Evolutionary conservation across 2,329 filamentous ascomycete species (phyloP), one percentile per base, ranked within the genome.

Genomic region (Microcyclospora tardicrescens): DNA sequence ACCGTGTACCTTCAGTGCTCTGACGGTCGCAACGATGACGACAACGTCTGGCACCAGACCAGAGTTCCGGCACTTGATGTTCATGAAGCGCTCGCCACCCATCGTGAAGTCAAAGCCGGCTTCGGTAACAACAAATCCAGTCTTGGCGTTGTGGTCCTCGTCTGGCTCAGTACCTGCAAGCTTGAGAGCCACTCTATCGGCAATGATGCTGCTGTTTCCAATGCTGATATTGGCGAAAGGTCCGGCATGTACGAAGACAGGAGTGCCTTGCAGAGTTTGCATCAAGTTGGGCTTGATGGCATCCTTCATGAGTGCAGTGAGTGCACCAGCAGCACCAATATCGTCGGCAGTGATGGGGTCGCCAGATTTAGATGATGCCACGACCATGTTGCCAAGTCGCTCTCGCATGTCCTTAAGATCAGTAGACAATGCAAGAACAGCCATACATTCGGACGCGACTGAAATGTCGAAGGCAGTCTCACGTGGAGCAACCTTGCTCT

Each of bases 41-140:
- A 94, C 87, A 1, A 86, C 84, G 56, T 98, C 91, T 2, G 91
- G 91, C 2, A 85, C 77, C 34, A 98, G 79, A 16, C 89, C 89
- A 5, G 89, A 95, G 9, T 86, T 83, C 43, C 91, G 82, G 68
- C 91, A 96, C 73, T 98, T 98, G 72, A 98, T 96, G 70, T 98
- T 96, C 77, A 98, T 96, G 73, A 98, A 98, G 37, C 91, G 82
- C 72, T 98, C 91, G 46, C 91, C 91, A 48, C 91, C 91, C 91
- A 98, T 98, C 54, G 91, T 96, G 67, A 98, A 98, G 64, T 98
- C 91, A 62, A 98, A 98, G 9, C 91, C 91, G 38, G 91, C 89
- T 63, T 98, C 91, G 2, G 91, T 98, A 29, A 98, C 79, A 15
- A 95, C 89, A 54, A 91, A 96, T 9, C 91, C 91, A 24, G 83